Conservation (phyloP, 2,329 filamentous ascomycete species). For the Ustulina deusta region DNA sequence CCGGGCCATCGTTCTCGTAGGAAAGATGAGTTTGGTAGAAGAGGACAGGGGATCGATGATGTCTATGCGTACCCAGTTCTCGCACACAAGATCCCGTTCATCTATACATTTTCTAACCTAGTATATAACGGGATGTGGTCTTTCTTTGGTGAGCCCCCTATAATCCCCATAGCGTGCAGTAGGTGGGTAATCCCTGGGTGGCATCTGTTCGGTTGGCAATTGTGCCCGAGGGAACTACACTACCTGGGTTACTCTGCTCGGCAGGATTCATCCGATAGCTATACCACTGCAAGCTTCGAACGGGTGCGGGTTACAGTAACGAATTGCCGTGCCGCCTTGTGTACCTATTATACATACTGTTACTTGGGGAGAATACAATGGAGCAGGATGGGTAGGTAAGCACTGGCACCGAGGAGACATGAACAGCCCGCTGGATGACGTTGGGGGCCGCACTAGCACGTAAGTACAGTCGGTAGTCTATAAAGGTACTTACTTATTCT, state of each 20-base stretch:
- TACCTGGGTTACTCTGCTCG: slow-evolving; percentile 22
- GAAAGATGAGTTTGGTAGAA: neutral
- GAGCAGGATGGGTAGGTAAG: slow-evolving; percentile 9
- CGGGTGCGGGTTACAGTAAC: neutral
- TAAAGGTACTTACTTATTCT: slow-evolving; percentile 8
- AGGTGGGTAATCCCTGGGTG: neutral
- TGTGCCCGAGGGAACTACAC: slow-evolving; percentile 7
- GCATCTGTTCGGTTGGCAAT: slow-evolving; percentile 17
- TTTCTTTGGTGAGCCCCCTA: neutral
- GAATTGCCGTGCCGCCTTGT: neutral
- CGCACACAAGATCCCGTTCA: slow-evolving; percentile 1
- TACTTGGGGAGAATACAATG: neutral
- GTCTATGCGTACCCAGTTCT: neutral
- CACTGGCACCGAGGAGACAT: slow-evolving; percentile 6
- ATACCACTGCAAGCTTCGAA: slow-evolving; percentile 7
- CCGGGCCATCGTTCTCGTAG: neutral
- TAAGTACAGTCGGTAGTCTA: neutral
- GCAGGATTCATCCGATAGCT: slow-evolving; percentile 26
- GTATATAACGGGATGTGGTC: neutral
- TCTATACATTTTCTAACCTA: neutral
- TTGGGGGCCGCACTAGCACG: slow-evolving; percentile 23
- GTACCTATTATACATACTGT: neutral
- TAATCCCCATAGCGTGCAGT: neutral
- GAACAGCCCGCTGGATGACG: slow-evolving; percentile 19
- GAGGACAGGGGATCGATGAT: slow-evolving; percentile 1